Evolutionary conservation across 306 rosid genomes (phyloP).

Genomic region (Prunus kanzakura): DNA sequence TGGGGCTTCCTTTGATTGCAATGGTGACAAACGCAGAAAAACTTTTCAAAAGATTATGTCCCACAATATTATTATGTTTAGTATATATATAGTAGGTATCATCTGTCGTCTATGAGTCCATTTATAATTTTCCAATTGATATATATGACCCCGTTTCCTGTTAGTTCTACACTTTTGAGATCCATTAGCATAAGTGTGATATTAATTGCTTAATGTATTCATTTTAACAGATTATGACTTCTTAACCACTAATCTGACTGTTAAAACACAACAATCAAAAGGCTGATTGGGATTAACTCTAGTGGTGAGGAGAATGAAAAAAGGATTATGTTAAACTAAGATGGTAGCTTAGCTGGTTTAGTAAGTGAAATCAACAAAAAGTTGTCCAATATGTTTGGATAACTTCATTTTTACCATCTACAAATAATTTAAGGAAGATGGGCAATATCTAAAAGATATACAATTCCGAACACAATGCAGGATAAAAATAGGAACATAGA

Average conservation of each 20-base stretch:
- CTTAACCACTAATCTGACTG: background rate
- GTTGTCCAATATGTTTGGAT: background rate
- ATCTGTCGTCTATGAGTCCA: background rate
- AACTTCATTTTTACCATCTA: background rate
- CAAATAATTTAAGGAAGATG: too few relatives aligned
- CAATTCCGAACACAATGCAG: background rate
- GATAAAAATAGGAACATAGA: background rate
- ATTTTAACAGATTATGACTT: background rate
- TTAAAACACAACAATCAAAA: background rate
- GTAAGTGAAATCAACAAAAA: background rate
- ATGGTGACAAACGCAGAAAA: background rate
- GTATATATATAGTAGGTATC: background rate
- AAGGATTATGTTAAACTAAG: background rate
- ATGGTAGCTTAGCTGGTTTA: background rate
- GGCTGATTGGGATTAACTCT: too few relatives aligned
- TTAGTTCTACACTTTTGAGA: background rate
- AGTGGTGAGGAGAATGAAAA: too few relatives aligned
- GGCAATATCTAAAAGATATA: too few relatives aligned
- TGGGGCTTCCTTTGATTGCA: slow-evolving; percentile 13
- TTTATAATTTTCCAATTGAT: background rate
- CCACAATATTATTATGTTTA: background rate
- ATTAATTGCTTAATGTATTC: background rate
- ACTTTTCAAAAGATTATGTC: background rate
- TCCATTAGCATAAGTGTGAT: background rate
- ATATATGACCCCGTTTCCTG: background rate